Evolutionary conservation across 306 rosid species (phyloP), one percentile per base, ranked within the genome.

Genomic region (Gillenia trifoliata): DNA sequence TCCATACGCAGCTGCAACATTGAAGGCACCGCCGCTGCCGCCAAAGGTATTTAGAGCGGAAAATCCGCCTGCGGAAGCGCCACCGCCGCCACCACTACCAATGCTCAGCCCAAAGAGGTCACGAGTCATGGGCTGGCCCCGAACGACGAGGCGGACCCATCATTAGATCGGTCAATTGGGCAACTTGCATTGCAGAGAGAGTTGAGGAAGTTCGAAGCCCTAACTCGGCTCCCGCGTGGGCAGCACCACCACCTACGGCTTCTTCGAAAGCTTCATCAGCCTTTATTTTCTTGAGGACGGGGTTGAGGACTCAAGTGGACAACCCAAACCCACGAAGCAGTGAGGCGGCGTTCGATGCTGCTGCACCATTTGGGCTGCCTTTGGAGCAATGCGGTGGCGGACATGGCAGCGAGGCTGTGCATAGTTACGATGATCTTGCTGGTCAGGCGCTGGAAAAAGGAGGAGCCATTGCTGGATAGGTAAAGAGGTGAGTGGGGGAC

Each of bases 331-430:
- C 87, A 4, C 88, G 91, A 23, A 90, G 87, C 38, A 89, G 72
- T 9, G 98, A 89, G 0, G 86, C n/a, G n/a, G n/a, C 83, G 31
- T 82, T 91, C 12, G 98, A 86, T 2, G 91, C 33, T 1, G 91
- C 71, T 0, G 89, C 85, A 8, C 97, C 86, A 91, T 85, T 78
- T 91, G 90, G 20, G 98, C 98, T 4, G 98, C 98, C 68, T 91
- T 36, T 91, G 98, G 68, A 93, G 97, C 45, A 93, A 69, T 54
- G 98, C 98, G 0, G 98, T 93, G 30, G 98, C 98, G 1, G 98
- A 93, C 85, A 93, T 77, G 40, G 90, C 88, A 0, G 89, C 87
- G 0, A n/a, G 90, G 82, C 55, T 84, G 92, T 2, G 87, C 56
- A 45, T 77, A 85, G 57, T 75, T 82, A 66, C 66, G 79, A 40